These are phyloP conservation scores for Zancudomyces culisetae DNA, from an alignment of 371 early-diverging fungal genomes.

Conservation along the genomic window DNA sequence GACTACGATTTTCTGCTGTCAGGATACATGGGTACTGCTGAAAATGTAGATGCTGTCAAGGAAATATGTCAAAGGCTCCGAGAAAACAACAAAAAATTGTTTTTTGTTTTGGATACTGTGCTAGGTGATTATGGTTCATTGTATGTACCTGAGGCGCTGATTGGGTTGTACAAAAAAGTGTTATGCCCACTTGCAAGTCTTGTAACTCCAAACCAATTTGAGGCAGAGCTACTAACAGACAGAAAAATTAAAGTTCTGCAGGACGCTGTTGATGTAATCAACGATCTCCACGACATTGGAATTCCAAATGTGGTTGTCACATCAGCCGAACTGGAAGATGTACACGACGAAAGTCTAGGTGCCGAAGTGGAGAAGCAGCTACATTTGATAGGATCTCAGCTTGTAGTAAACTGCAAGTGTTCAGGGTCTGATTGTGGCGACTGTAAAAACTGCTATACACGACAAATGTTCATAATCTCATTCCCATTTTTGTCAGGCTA, in stretches of 20 bases:
- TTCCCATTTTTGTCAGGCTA: slow-evolving; percentile 56
- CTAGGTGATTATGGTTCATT: slow-evolving; percentile 76
- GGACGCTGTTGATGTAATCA: slow-evolving; percentile 32
- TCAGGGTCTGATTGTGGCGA: slow-evolving; percentile 4
- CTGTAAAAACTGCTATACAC: too few species aligned
- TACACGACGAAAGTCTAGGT: slow-evolving; percentile 4
- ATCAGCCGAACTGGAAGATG: slow-evolving; percentile 18
- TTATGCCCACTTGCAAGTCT: slow-evolving; percentile 47
- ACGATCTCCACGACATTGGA: slow-evolving; percentile 44
- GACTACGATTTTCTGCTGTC: slow-evolving; percentile 62
- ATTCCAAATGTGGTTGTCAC: slow-evolving; percentile 58
- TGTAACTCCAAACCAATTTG: slow-evolving; percentile 83
- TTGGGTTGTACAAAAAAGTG: slow-evolving; percentile 50
- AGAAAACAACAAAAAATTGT: slow-evolving; percentile 24
- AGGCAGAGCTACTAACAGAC: slow-evolving; percentile 61
- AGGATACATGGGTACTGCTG: slow-evolving; percentile 66
- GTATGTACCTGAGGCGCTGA: slow-evolving; percentile 63
- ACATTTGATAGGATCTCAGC: slow-evolving; percentile 16
- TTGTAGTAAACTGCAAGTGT: too few species aligned
- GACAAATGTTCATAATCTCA: slow-evolving; percentile 33
- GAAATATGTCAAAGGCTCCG: slow-evolving; percentile 29
- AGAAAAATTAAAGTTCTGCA: slow-evolving; percentile 29
- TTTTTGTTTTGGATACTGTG: slow-evolving; percentile 73
- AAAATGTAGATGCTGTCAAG: slow-evolving; percentile 40
- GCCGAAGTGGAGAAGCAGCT: neutral